Evolutionary conservation across 257 asterid genomes (phyloP).

Genomic region (Nicotiana sylvestris): DNA sequence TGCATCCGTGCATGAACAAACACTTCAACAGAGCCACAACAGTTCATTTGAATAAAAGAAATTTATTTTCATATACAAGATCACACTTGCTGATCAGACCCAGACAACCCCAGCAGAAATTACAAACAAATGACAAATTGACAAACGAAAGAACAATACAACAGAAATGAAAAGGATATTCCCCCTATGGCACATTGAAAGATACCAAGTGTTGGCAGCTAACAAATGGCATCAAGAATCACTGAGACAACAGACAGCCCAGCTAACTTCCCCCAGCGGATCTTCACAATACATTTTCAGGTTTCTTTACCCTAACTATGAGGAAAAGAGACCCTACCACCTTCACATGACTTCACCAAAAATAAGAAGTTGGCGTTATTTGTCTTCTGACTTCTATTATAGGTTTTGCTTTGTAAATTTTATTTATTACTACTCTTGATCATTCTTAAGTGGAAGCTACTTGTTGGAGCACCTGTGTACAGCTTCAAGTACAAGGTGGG

Average conservation of each 20-base stretch:
- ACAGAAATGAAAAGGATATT: neutral
- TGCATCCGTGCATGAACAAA: neutral
- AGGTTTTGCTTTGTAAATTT: neutral
- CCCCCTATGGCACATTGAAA: conserved; percentile 13
- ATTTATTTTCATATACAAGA: conserved; percentile 14
- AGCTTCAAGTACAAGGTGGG: neutral
- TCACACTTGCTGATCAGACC: conserved; percentile 12
- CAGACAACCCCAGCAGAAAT: conserved; percentile 4
- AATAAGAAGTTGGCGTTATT: neutral
- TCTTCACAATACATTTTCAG: neutral
- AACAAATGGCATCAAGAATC: neutral
- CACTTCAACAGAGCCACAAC: neutral
- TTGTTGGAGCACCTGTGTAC: neutral
- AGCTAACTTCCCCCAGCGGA: neutral
- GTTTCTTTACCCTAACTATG: neutral
- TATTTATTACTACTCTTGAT: neutral
- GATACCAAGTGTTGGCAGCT: conserved; percentile 7
- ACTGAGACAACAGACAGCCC: neutral
- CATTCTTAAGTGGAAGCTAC: neutral
- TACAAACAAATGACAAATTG: conserved; percentile 19
- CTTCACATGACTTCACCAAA: conserved; percentile 12
- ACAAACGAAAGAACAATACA: neutral
- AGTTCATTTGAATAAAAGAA: conserved; percentile 8
- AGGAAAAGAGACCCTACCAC: neutral
- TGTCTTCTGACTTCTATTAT: neutral